phyloP scores from a whole-genome alignment of 2,329 filamentous ascomycete genomes.

The Fusarium ambrosium region DNA sequence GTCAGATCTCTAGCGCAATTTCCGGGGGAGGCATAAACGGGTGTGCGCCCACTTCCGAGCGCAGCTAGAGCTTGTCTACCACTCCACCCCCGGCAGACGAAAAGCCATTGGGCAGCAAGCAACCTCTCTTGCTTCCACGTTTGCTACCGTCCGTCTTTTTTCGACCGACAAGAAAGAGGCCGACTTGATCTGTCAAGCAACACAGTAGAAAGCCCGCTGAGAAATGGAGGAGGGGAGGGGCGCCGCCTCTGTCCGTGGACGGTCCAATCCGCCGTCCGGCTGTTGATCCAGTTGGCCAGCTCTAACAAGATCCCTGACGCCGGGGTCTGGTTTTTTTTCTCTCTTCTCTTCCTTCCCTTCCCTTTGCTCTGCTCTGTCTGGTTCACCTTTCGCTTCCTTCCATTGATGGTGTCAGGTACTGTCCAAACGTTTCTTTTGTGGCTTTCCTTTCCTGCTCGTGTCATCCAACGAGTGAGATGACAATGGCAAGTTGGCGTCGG shows the following conservation, averaged over 20 bases:
- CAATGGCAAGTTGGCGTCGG: constrained; percentile 13
- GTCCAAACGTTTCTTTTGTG: constrained; percentile 22
- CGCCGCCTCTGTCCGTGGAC: constrained; percentile 31
- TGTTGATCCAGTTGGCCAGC: constrained; percentile 61
- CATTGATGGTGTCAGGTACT: constrained; percentile 14
- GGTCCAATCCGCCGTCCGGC: constrained; percentile 56
- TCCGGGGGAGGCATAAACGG: constrained; percentile 28
- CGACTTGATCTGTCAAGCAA: not conserved
- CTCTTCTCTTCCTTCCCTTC: not conserved
- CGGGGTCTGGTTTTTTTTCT: not conserved
- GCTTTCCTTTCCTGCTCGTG: constrained; percentile 10
- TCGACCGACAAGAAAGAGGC: not conserved
- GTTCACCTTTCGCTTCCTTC: not conserved
- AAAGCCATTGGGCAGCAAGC: constrained; percentile 55
- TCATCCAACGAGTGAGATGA: constrained; percentile 8
- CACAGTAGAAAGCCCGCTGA: not conserved
- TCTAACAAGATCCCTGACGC: constrained; percentile 46
- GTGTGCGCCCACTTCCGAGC: constrained; percentile 19
- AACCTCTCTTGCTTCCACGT: constrained; percentile 18
- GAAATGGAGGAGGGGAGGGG: constrained; percentile 22
- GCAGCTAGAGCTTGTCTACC: not conserved
- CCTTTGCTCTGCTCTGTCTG: constrained; percentile 12
- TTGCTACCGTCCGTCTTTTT: constrained; percentile 3
- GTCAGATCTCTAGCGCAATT: constrained; percentile 31
- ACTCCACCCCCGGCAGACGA: not conserved